Evolutionary conservation across 495 filamentous ascomycete species (phyloP), one percentile per base, ranked within the genome.

Genomic region (Chlorociboria aeruginascens): DNA sequence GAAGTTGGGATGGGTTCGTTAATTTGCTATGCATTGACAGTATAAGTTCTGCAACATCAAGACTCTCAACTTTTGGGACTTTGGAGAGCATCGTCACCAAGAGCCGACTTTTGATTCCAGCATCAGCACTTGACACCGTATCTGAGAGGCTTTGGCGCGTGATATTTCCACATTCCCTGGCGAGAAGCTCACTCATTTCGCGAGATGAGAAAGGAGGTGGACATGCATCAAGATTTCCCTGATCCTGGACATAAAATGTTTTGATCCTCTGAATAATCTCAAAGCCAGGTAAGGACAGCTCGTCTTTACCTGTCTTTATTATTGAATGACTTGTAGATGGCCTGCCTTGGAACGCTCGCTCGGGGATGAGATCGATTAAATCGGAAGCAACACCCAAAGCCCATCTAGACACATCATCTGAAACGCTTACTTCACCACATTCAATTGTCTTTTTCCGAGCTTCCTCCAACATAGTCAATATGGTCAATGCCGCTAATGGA

Each of bases 401-500:
- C 38, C 68, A 62, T 13, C 55, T 59, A 28, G 48, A 50, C 14
- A 60, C 51, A 13, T 55, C 48, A 25, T 52, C 46, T 12, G 47
- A 29, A 35, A 43, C 41, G 43, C 32, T 42, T 17, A 3, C 25
- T 12, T 50, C 50, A 13, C 7, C 43, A 10, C 17, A 6, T 20
- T 49, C 40, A 12, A 50, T 45, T 30, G 37, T 13, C 29, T 46
- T 58, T 13, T 62, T 61, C 40, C 60, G 65, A 6, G 63, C 53
- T 35, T 72, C 69, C 52, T 74, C 67, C 12, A 82, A 57, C 61
- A 73, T 81, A n/a, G 77, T 67, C 9, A 95, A 65, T 9, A 86
- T 64, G 8, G 81, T 74, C 11, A 95, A 60, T 12, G 76, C 75
- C 45, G 85, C 68, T 13, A 92, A 63, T 40, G 92, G 92, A 31